Evolutionary conservation across 768 basidiomycete genomes (phyloP).

Genomic region (Mrakia hoshinonis): DNA sequence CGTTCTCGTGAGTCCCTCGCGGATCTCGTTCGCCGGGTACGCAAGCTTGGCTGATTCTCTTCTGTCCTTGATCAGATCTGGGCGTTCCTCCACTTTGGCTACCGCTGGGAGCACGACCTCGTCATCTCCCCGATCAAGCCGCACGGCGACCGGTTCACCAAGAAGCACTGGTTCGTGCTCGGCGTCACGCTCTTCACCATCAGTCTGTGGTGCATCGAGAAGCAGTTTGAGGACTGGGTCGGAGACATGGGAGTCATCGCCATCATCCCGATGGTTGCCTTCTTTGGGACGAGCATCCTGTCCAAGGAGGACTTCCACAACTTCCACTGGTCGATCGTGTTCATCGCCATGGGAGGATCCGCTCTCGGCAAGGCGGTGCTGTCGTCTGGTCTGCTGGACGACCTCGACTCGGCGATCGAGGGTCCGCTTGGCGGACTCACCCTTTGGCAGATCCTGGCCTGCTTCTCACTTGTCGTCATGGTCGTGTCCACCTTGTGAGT

Average conservation of each 20-base stretch:
- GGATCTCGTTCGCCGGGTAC: too few relatives aligned
- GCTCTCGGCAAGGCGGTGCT: conserved; percentile 88
- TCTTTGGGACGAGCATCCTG: conserved; percentile 85
- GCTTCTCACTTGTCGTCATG: conserved; percentile 31
- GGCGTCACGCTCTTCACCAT: conserved; percentile 79
- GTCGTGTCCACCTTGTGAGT: conserved; percentile 24
- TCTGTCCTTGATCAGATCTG: conserved; percentile 52
- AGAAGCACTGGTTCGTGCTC: conserved; percentile 82
- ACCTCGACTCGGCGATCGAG: conserved; percentile 54
- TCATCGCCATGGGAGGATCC: conserved; percentile 96
- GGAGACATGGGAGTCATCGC: conserved; percentile 99
- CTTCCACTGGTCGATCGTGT: conserved; percentile 47
- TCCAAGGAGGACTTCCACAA: conserved; percentile 97
- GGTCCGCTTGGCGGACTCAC: conserved; percentile 51
- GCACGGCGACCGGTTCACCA: conserved; percentile 67
- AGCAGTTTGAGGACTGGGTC: conserved; percentile 60
- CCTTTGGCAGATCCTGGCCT: conserved; percentile 38
- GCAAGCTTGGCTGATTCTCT: background rate
- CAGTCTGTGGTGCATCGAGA: conserved; percentile 78
- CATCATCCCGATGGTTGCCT: conserved; percentile 80
- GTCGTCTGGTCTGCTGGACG: conserved; percentile 74
- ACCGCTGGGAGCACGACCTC: conserved; percentile 56
- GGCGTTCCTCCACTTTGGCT: conserved; percentile 74
- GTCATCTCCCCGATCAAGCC: conserved; percentile 77
- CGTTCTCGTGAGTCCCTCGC: conserved; percentile 45